Base-by-base conservation (phyloP, 73 alveolate genomes). In the Tetrahymena elliotti region DNA sequence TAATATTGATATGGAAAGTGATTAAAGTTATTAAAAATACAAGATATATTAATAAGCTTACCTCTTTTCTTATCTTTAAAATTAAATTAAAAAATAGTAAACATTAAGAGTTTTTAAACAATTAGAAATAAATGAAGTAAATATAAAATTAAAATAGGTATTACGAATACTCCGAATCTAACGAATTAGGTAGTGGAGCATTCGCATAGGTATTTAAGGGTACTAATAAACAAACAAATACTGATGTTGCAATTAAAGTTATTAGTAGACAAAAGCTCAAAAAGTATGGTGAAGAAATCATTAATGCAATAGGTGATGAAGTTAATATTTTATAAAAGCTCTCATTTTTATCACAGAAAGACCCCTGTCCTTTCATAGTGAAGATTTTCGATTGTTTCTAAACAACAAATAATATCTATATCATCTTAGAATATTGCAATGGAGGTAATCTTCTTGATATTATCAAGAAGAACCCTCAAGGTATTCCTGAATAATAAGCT, bases 171-270 rank as follows among this genome's bases (percentile, higher is more conserved):
- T 94, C 93, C 27, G 93, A 83, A 27, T 38, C 93, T 35, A 53
- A 88, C 39, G 40, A 54, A 35, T 52, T 94, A 52, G 96, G 96
- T 33, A 18, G 39, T 35, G 96, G 96, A 27, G 96, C 96, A 4
- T 94, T 94, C 47, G 96, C 96, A 6, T 84, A 94, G 27, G 96
- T 94, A 34, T 94, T 40, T 52, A 94, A 94, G 36, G 96, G 96
- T n/a, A 47, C 35, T 36, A 94, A 94, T 33, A 94, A 92, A 34
- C 84, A 47, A 22, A 94, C 96, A 34, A 94, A 94, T 33, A 94
- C 93, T 18, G 84, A 53, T 33, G 96, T 94, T 15, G 96, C 96
- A 36, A 94, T 94, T 22, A 94, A 94, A 92, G 96, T 94, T 22
- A 94, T 94, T 5, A 94, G 92, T 35, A 94, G 96, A 88, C 35